phyloP scores from a whole-genome alignment of 768 basidiomycete species.

The Boletus rufocinnamomeus region DNA sequence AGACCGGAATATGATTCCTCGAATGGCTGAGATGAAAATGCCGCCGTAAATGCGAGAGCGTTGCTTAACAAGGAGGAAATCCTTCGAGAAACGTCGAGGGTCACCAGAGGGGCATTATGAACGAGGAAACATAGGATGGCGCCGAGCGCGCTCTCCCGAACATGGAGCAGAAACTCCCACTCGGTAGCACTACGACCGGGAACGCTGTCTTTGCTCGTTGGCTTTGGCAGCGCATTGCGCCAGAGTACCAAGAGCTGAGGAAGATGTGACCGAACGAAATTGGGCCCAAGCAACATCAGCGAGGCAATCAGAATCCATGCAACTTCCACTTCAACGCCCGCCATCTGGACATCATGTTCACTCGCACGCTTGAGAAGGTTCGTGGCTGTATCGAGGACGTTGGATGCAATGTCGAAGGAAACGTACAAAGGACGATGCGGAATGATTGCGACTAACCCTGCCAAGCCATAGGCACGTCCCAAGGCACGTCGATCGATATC shows the following conservation, averaged over 20 bases:
- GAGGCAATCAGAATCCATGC: constrained; percentile 93
- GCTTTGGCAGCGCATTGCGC: constrained; percentile 96
- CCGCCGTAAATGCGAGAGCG: constrained; percentile 84
- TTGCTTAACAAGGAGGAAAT: constrained; percentile 86
- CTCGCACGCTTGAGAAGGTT: constrained; percentile 87
- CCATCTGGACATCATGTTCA: constrained; percentile 84
- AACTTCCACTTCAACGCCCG: constrained; percentile 84
- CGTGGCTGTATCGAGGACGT: constrained; percentile 88
- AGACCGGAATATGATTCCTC: constrained; percentile 55
- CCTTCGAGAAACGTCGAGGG: constrained; percentile 87
- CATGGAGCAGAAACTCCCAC: constrained; percentile 89
- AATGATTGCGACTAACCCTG: constrained; percentile 83
- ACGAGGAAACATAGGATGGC: constrained; percentile 87
- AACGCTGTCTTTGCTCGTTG: constrained; percentile 80
- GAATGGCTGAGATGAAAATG: constrained; percentile 70
- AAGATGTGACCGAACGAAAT: constrained; percentile 91
- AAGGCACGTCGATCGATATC: constrained; percentile 73
- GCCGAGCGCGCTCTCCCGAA: constrained; percentile 86
- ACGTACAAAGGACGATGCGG: constrained; percentile 90
- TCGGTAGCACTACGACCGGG: constrained; percentile 70
- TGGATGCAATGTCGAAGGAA: constrained; percentile 89
- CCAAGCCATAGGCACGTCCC: constrained; percentile 89
- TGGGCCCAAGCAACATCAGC: constrained; percentile 88
- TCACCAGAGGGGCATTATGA: constrained; percentile 79
- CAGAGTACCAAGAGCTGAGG: constrained; percentile 94